These are phyloP conservation scores for Pinus tabuliformis DNA, from an alignment of 75 land plant genomes.

Conservation along the genomic window DNA sequence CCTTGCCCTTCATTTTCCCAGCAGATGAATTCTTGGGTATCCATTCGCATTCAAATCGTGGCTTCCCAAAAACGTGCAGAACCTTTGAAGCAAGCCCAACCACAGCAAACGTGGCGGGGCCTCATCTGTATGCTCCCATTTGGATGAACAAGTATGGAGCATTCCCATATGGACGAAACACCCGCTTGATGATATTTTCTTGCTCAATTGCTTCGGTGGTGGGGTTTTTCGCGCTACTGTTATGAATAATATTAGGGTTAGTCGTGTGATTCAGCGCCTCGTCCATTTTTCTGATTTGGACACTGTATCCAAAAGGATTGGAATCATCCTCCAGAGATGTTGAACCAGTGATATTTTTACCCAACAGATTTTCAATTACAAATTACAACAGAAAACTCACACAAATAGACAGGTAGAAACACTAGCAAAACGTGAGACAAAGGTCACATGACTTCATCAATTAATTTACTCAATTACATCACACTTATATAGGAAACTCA, in stretches of 20 bases:
- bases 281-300: neutral
- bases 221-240: too few species aligned
- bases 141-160: slow-evolving; percentile 75
- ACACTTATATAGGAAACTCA: too few species aligned
- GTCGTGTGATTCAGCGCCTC: too few species aligned
- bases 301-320: neutral
- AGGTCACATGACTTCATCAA: too few species aligned
- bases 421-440: too few species aligned
- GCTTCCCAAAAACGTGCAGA: slow-evolving; percentile 59
- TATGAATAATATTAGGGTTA: too few species aligned
- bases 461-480: too few species aligned
- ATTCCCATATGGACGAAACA: slow-evolving; percentile 53
- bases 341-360: too few species aligned
- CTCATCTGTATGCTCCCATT: slow-evolving; percentile 81
- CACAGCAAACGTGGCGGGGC: slow-evolving; percentile 58
- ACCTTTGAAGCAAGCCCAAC: slow-evolving; percentile 86
- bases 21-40: slow-evolving; percentile 14
- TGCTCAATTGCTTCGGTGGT: neutral
- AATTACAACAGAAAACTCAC: too few species aligned
- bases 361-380: too few species aligned
- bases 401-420: too few species aligned
- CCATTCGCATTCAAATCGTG: slow-evolving; percentile 72
- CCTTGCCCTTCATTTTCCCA: slow-evolving; percentile 15
- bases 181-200: neutral
- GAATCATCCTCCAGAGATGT: too few species aligned